Evolutionary conservation across 1,139 yeast genomes (phyloP).

Genomic region (Yamadazyma dushanensis): DNA sequence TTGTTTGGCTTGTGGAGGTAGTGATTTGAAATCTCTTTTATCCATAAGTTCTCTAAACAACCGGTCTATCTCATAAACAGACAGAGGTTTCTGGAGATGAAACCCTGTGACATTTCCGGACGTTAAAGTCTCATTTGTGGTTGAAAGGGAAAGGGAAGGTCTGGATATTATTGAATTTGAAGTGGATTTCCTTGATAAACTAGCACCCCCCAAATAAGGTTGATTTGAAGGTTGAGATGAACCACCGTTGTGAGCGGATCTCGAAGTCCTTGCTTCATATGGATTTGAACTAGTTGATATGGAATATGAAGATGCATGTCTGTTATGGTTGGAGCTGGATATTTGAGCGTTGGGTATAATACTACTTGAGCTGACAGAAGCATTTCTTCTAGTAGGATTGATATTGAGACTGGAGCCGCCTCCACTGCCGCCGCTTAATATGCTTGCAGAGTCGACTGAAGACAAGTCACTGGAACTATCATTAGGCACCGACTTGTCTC

Average conservation of each 20-base stretch:
- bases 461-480: slow-evolving; percentile 35
- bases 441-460: slow-evolving; percentile 37
- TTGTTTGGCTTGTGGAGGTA: slow-evolving; percentile 74
- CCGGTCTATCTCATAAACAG: slow-evolving; percentile 60
- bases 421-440: slow-evolving; percentile 25
- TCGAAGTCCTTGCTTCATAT: slow-evolving; percentile 26
- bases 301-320: slow-evolving; percentile 44
- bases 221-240: not conserved
- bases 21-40: slow-evolving; percentile 76
- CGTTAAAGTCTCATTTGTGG: slow-evolving; percentile 21
- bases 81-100: slow-evolving; percentile 53
- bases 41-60: slow-evolving; percentile 73
- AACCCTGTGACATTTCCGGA: slow-evolving; percentile 17
- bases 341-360: slow-evolving; percentile 35
- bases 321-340: slow-evolving; percentile 34
- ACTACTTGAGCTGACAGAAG: slow-evolving; percentile 14
- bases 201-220: slow-evolving; percentile 11
- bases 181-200: slow-evolving; percentile 24
- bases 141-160: slow-evolving; percentile 27
- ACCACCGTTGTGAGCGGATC: no score
- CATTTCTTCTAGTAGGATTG: slow-evolving; percentile 40
- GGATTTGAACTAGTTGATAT: slow-evolving; percentile 30
- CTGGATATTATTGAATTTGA: slow-evolving; percentile 30
- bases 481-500: slow-evolving; percentile 13
- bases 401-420: slow-evolving; percentile 4